Evolutionary conservation across 768 basidiomycete species (phyloP).

Genomic region (Fistulinella prunicolor): DNA sequence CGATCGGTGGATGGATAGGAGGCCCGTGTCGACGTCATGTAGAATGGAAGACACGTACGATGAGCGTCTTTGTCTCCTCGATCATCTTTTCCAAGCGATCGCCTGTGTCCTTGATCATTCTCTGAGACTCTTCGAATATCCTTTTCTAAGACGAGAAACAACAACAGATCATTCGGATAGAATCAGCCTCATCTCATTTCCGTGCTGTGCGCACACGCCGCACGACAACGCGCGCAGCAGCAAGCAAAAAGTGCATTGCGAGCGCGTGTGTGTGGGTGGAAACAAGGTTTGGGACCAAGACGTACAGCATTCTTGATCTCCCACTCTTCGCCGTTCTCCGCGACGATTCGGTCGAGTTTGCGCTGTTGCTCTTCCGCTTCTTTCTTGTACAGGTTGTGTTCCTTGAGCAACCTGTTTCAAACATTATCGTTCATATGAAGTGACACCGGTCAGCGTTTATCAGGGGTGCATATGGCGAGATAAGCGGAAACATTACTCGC

Average conservation of each 20-base stretch:
- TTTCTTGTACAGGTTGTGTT: slow-evolving; percentile 59
- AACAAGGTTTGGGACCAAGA: slow-evolving; percentile 12
- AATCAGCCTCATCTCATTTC: slow-evolving; percentile 28
- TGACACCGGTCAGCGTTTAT: slow-evolving; percentile 13
- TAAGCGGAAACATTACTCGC: slow-evolving; percentile 22
- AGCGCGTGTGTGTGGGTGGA: background rate
- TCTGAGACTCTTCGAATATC: slow-evolving; percentile 73
- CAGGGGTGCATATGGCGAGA: slow-evolving; percentile 2
- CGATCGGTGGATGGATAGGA: slow-evolving; percentile 7
- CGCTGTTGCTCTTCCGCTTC: slow-evolving; percentile 59
- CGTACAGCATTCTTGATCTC: slow-evolving; percentile 73
- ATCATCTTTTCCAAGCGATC: slow-evolving; percentile 58
- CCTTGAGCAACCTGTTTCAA: slow-evolving; percentile 65
- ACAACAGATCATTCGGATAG: slow-evolving; percentile 12
- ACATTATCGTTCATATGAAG: slow-evolving; percentile 7
- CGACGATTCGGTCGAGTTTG: slow-evolving; percentile 61
- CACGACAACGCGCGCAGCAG: slow-evolving; percentile 13
- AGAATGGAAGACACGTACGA: slow-evolving; percentile 51
- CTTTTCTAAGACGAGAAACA: slow-evolving; percentile 43
- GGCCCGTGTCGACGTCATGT: slow-evolving; percentile 13
- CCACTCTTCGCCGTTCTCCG: slow-evolving; percentile 67
- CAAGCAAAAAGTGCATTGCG: background rate
- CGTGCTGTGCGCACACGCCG: slow-evolving; percentile 21
- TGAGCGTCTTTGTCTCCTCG: slow-evolving; percentile 59
- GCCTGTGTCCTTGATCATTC: slow-evolving; percentile 73